phyloP scores from a whole-genome alignment of 805 yeast species.

The Schizosaccharomyces pombe region DNA sequence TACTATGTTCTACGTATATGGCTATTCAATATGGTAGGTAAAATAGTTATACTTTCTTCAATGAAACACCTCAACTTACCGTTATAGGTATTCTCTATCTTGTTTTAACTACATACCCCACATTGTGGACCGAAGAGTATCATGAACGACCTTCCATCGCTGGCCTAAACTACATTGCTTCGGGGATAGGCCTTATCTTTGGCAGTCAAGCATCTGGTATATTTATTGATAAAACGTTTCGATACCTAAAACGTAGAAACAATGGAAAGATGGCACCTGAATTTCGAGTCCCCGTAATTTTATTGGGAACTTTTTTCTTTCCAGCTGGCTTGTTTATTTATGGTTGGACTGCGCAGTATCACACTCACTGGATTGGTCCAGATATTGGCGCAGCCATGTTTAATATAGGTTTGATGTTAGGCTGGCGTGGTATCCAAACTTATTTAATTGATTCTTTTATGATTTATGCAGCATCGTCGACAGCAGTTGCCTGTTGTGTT shows the following conservation, averaged over 20 bases:
- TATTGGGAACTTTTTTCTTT: slow-evolving; percentile 25
- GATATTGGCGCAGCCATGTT: slow-evolving; percentile 35
- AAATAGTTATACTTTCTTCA: not conserved
- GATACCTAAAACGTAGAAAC: slow-evolving; percentile 18
- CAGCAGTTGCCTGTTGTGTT: slow-evolving; percentile 44
- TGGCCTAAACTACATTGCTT: slow-evolving; percentile 36
- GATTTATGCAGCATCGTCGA: slow-evolving; percentile 42
- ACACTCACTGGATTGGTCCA: slow-evolving; percentile 40
- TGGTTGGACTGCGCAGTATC: slow-evolving; percentile 41
- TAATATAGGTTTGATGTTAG: slow-evolving; percentile 34
- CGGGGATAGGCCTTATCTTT: slow-evolving; percentile 29
- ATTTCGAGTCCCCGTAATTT: slow-evolving; percentile 29
- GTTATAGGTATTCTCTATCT: not conserved
- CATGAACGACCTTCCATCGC: slow-evolving; percentile 13
- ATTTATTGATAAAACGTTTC: not conserved
- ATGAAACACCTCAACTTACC: not conserved
- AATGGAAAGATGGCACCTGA: slow-evolving; percentile 41
- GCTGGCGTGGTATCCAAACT: slow-evolving; percentile 39
- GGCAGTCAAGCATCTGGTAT: slow-evolving; percentile 30
- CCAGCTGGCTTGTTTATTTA: slow-evolving; percentile 41
- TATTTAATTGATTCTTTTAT: slow-evolving; percentile 53
- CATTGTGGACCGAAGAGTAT: not conserved
- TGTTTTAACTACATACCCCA: slow-evolving; percentile 30
- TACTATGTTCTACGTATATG: slow-evolving; percentile 1
- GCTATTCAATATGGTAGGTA: slow-evolving; percentile 4